Base-by-base conservation (phyloP, 768 basidiomycete species). In the Tricholoma bakamatsutake region DNA sequence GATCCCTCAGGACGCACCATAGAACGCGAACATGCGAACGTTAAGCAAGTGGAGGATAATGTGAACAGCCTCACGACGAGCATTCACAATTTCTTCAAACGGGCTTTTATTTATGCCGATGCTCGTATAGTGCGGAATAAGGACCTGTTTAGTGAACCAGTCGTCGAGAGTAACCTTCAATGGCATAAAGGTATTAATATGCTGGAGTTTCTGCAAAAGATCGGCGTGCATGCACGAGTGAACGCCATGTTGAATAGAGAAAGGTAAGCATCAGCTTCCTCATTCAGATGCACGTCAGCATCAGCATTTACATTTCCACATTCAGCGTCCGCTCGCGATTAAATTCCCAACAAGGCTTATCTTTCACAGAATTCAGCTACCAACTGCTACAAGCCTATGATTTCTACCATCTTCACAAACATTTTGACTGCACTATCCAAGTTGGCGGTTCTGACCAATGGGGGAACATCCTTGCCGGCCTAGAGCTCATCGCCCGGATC, bases 301-400 rank as follows among this genome's bases (percentile, higher is more conserved):
- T 39, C 7, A 60, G 45, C 40, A 13, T 11, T 17, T 39, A 60
- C 21, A 46, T 18, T 46, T 50, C 17, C 31, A 39, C 5, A 11
- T 46, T 5, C 58, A 97, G 95, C 61, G 94, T 97, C 35, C 87
- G 87, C 57, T 81, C 83, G 28, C 87, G 96, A 27, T 76, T 98
- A 53, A 73, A 76, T 5, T 84, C 90, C 0, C 84, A 87, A 58
- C 82, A 85, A 62, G 96, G 96, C 45, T 87, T 98, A 58, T 97
- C 95, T n/a, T 99, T 96, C 74, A 93, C 95, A 17, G 97, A 99
- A 68, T 98, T 99, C 72, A 85, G 91, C 3, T 99, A 99, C 69
- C 97, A 99, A 65, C 83, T 99, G 21, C 79, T 99, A 27, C 97
- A 99, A 73, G 97, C 93, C 10, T 91, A 94, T 71, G 97, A 99